Evolutionary conservation across 108 stramenopile species (phyloP), one percentile per base, ranked within the genome.

Genomic region (Nitzschia palea): DNA sequence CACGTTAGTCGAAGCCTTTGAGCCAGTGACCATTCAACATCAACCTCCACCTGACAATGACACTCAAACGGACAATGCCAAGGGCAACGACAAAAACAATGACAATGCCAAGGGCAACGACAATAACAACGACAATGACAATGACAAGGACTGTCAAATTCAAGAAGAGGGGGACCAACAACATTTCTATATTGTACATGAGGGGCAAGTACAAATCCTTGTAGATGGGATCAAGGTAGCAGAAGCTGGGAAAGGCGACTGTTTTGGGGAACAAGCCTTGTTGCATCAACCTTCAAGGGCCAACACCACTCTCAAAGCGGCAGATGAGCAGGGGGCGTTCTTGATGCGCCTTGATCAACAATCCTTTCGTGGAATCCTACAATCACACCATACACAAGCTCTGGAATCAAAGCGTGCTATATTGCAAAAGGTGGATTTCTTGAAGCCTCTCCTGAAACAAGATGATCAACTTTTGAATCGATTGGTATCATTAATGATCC

Each of bases 101-200:
- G n/a, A n/a, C n/a, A n/a, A n/a, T n/a, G n/a, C n/a, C n/a, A n/a
- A n/a, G n/a, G n/a, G n/a, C n/a, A n/a, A n/a, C n/a, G n/a, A n/a
- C n/a, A n/a, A n/a, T n/a, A n/a, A n/a, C n/a, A n/a, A n/a, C n/a
- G n/a, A n/a, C n/a, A n/a, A n/a, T n/a, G n/a, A n/a, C n/a, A n/a
- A n/a, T n/a, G n/a, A n/a, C n/a, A n/a, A n/a, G n/a, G n/a, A n/a
- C n/a, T n/a, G n/a, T n/a, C n/a, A n/a, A 5, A 93, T 95, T 47
- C 45, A 94, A 70, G 68, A 80, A 26, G 65, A 93, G 64, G 86
- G 82, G 15, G 86, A 91, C 4, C 33, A 60, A 0, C 95, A 91
- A 22, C 87, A 91, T 51, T 93, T 96, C 58, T 86, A 70, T 79
- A 86, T 93, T 55, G 67, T 93, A 40, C 78, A 87, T 52, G 66